Base-by-base conservation (phyloP, 768 basidiomycete species). In the Amanita pallidorosea region DNA sequence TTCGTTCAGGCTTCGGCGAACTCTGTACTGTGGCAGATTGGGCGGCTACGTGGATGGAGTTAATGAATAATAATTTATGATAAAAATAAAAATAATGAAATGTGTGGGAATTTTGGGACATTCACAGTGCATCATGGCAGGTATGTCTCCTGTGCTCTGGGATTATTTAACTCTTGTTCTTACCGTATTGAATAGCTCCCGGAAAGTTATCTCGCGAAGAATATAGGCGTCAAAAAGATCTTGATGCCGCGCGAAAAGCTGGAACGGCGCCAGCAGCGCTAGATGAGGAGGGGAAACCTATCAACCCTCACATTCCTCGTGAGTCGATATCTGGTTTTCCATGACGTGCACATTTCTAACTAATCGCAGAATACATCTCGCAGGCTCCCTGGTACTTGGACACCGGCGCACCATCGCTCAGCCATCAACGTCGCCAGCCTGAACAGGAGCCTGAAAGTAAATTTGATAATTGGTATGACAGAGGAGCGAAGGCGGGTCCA, bases 271-370 rank as follows among this genome's bases (percentile, higher is more conserved):
- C 94, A 18, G 91, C 95, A 22, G 94, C 92, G 27, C 74, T 96
- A 29, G 96, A 99, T 62, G 88, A 92, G 65, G 86, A 96, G 65
- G 96, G 96, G 47, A 83, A 79, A 60, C 83, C 92, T 45, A 98
- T 99, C 70, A 99, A 98, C 61, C 96, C 96, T 31, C 96, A 99
- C 67, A 98, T 99, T 70, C 96, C 96, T 62, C 91, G 93, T 93
- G 57, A 54, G 88, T 73, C 8, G 4, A 22, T 17, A 23, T 15
- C 22, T 33, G 5, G 33, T 20, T 5, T 27, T 9, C 41, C 15
- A 46, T n/a, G 36, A 4, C 11, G 47, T 20, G 40, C 48, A 27
- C 2, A 29, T 15, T 18, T 41, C 29, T 42, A 45, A 53, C 23
- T 51, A 23, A 17, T 35, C 54, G 11, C 57, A 93, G 91, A 97